Conservation (phyloP, 2,329 filamentous ascomycete genomes). For the Coniochaeta prunicola region DNA sequence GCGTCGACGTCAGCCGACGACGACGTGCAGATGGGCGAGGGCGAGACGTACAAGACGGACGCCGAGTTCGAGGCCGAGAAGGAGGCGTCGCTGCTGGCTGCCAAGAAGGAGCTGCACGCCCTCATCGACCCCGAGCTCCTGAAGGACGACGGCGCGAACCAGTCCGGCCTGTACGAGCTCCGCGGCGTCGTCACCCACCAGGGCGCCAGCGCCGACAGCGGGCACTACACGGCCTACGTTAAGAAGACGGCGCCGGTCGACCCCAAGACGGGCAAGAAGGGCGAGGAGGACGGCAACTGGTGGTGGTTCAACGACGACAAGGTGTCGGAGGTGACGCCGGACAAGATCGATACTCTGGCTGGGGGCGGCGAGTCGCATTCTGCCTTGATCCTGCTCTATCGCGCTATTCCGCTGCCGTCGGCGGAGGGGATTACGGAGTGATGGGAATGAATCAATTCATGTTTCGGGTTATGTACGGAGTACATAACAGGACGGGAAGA, state of each 20-base stretch:
- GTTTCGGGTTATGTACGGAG: background rate
- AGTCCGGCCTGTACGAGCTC: slow-evolving; percentile 91
- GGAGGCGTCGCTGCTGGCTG: slow-evolving; percentile 62
- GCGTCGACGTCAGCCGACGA: slow-evolving; percentile 41
- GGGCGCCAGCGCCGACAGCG: slow-evolving; percentile 91
- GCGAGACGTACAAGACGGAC: slow-evolving; percentile 79
- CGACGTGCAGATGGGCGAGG: slow-evolving; percentile 59
- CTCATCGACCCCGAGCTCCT: slow-evolving; percentile 69
- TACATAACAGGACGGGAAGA: background rate
- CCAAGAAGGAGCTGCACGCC: slow-evolving; percentile 81
- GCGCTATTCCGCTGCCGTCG: slow-evolving; percentile 61
- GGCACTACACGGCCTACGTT: slow-evolving; percentile 96
- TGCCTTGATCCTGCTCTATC: slow-evolving; percentile 73
- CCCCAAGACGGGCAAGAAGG: slow-evolving; percentile 66
- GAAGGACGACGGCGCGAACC: slow-evolving; percentile 77
- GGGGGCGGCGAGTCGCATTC: slow-evolving; percentile 87
- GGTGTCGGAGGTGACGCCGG: slow-evolving; percentile 82
- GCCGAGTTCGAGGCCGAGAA: slow-evolving; percentile 86
- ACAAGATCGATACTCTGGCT: slow-evolving; percentile 84
- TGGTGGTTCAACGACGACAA: slow-evolving; percentile 99
- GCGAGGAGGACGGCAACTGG: slow-evolving; percentile 88
- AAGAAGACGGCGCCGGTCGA: slow-evolving; percentile 79
- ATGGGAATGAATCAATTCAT: background rate
- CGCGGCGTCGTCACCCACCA: slow-evolving; percentile 94
- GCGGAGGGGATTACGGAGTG: slow-evolving; percentile 36